These are phyloP conservation scores for Arthrinium phaeospermum DNA, from an alignment of 2,329 filamentous ascomycete species.

Conservation along the genomic window DNA sequence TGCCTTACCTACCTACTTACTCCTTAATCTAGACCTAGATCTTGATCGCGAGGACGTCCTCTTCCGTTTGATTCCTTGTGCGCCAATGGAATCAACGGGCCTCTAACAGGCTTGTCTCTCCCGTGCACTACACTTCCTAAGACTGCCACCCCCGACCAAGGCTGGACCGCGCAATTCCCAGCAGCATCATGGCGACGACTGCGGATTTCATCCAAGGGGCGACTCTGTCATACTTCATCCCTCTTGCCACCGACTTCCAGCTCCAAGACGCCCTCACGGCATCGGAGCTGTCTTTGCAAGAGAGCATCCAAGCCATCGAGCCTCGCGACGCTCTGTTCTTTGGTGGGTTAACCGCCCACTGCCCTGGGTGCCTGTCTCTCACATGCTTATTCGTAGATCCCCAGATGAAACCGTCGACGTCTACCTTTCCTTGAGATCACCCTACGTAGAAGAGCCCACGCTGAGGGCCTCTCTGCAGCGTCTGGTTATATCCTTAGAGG, in stretches of 20 bases:
- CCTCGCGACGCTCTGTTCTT: constrained; percentile 73
- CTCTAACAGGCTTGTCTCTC: not conserved
- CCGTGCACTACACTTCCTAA: not conserved
- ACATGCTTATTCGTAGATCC: constrained; percentile 55
- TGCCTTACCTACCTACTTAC: not conserved
- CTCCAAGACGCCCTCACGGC: constrained; percentile 58
- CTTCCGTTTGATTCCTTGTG: not conserved
- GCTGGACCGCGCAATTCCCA: not conserved
- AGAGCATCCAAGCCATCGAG: constrained; percentile 62
- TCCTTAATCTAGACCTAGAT: not conserved
- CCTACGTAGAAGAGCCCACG: constrained; percentile 60
- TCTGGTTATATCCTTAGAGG: constrained; percentile 71
- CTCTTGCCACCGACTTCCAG: constrained; percentile 59
- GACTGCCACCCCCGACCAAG: not conserved
- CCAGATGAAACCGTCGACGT: constrained; percentile 76
- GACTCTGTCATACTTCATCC: constrained; percentile 65
- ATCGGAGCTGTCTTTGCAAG: constrained; percentile 45
- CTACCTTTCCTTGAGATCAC: constrained; percentile 71
- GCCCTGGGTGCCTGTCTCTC: constrained; percentile 41
- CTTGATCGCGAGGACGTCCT: not conserved
- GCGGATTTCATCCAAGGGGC: constrained; percentile 62
- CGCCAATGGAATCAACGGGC: not conserved
- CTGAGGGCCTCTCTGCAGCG: constrained; percentile 66
- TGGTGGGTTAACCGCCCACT: constrained; percentile 56
- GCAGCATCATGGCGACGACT: constrained; percentile 37